Conservation (phyloP, 352 stramenopile genomes). For the Blastocystis sp. region DNA sequence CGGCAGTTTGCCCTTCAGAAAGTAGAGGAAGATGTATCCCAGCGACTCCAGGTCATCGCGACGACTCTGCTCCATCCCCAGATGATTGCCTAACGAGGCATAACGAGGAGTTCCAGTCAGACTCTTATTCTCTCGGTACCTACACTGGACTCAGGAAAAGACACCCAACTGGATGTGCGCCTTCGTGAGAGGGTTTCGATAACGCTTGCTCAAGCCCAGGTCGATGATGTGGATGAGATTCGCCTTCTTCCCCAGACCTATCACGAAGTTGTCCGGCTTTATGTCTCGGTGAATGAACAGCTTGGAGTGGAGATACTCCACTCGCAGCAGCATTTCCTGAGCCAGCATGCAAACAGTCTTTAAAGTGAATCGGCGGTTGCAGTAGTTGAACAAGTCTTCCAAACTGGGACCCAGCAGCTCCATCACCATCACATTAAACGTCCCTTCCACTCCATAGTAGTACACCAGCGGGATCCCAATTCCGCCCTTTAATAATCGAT, state of each 20-base stretch:
- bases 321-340: conserved; percentile 78
- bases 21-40: conserved; percentile 87
- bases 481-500: conserved; percentile 96
- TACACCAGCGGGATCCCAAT: conserved; percentile 92
- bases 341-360: conserved; percentile 88
- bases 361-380: conserved; percentile 76
- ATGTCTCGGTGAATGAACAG: conserved; percentile 88
- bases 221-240: conserved; percentile 88
- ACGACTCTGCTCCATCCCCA: conserved; percentile 84
- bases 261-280: conserved; percentile 90
- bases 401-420: conserved; percentile 93
- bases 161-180: conserved; percentile 77
- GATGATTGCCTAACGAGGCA: conserved; percentile 85
- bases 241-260: conserved; percentile 78
- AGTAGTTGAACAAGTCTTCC: conserved; percentile 89
- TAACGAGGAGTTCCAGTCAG: conserved; percentile 85
- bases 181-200: conserved; percentile 82
- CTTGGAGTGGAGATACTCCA: conserved; percentile 89
- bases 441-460: conserved; percentile 92
- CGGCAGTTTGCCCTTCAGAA: conserved; percentile 80
- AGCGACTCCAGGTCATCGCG: conserved; percentile 86
- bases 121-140: conserved; percentile 86
- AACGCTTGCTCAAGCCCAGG: conserved; percentile 86
- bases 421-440: conserved; percentile 99
- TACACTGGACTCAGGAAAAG: conserved; percentile 65